These are phyloP conservation scores for Strobilomyces dryophilus DNA, from an alignment of 768 basidiomycete species.

Conservation along the genomic window DNA sequence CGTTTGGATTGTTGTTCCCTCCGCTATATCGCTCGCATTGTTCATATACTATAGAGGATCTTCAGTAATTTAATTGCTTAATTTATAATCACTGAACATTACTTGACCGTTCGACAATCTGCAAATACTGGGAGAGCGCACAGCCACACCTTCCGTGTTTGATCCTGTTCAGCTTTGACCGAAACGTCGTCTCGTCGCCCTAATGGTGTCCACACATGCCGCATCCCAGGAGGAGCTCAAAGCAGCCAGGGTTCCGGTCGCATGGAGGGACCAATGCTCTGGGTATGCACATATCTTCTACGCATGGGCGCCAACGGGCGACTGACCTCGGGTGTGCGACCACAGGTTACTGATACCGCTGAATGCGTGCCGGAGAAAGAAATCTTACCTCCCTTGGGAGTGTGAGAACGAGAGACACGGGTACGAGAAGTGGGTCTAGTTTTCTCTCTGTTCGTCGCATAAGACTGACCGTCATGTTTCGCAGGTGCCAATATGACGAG, in stretches of 20 bases:
- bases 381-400: constrained; percentile 84
- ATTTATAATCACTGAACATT: no score
- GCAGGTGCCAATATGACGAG: constrained; percentile 94
- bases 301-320: background rate
- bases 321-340: background rate
- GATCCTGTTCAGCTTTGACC: background rate
- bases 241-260: constrained; percentile 66
- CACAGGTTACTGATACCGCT: constrained; percentile 79
- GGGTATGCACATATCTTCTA: constrained; percentile 52
- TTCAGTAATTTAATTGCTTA: no score
- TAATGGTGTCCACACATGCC: constrained; percentile 69
- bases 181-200: background rate
- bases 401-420: constrained; percentile 84
- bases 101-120: no score
- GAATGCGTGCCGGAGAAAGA: constrained; percentile 79
- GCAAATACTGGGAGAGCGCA: no score
- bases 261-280: constrained; percentile 88
- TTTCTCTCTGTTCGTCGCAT: background rate
- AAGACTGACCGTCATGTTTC: constrained; percentile 3
- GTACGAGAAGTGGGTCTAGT: constrained; percentile 69
- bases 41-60: no score
- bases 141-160: constrained; percentile 16
- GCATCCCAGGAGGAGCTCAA: constrained; percentile 85
- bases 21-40: no score
- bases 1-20: no score